phyloP scores from a whole-genome alignment of 2,329 filamentous ascomycete genomes.

The Cordyceps militaris region DNA sequence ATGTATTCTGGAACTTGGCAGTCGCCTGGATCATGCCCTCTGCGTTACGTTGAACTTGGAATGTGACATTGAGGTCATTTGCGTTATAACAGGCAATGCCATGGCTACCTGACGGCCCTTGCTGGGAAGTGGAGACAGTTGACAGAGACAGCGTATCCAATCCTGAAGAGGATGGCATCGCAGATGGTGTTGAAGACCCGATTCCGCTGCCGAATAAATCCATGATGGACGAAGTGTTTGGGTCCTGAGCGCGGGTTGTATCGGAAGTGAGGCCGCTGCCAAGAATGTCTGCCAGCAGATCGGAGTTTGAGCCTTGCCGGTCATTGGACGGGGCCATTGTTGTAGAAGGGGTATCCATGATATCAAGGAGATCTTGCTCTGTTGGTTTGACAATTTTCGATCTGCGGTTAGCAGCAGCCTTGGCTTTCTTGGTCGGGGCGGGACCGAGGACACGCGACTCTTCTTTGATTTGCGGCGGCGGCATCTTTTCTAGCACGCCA shows the following conservation, averaged over 20 bases:
- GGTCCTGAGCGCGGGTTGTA: constrained; percentile 34
- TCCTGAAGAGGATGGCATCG: constrained; percentile 32
- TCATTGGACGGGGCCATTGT: constrained; percentile 43
- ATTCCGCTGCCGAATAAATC: constrained; percentile 64
- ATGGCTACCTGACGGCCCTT: constrained; percentile 31
- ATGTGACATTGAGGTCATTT: constrained; percentile 72
- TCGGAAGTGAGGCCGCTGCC: constrained; percentile 57
- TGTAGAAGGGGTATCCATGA: constrained; percentile 69
- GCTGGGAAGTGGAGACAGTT: constrained; percentile 42
- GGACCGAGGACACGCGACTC: constrained; percentile 86
- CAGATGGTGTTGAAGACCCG: constrained; percentile 28
- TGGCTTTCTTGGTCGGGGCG: constrained; percentile 57
- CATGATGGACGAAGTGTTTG: constrained; percentile 71
- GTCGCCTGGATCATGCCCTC: constrained; percentile 74
- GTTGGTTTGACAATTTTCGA: constrained; percentile 73
- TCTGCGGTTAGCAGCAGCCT: constrained; percentile 66
- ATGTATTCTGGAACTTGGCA: constrained; percentile 76
- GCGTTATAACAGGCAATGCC: constrained; percentile 73
- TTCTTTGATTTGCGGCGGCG: constrained; percentile 91
- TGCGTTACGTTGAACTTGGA: constrained; percentile 77
- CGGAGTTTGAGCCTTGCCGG: constrained; percentile 63
- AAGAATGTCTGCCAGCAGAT: constrained; percentile 86
- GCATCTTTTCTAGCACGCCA: constrained; percentile 96
- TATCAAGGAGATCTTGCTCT: constrained; percentile 85
- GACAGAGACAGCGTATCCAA: constrained; percentile 43